These are phyloP conservation scores for Saraca asoca DNA, from an alignment of 331 rosid genomes.

Conservation along the genomic window DNA sequence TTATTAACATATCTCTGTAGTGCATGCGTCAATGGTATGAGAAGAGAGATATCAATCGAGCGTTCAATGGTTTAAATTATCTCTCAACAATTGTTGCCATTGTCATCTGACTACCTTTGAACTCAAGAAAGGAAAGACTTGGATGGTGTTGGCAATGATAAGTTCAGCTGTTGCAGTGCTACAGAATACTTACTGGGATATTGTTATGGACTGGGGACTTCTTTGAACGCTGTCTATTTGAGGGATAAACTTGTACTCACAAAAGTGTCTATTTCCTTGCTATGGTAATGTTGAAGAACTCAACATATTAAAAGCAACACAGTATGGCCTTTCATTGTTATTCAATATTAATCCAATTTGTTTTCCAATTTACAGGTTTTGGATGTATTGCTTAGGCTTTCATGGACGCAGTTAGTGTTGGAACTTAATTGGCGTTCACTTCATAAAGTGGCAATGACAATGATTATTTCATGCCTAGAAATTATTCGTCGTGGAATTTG, in stretches of 20 bases:
- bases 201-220: slow-evolving; percentile 64
- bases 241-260: slow-evolving; percentile 59
- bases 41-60: slow-evolving; percentile 41
- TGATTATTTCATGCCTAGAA: slow-evolving; percentile 52
- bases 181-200: slow-evolving; percentile 58
- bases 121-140: slow-evolving; percentile 43
- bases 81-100: slow-evolving; percentile 58
- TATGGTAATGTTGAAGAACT: slow-evolving; percentile 46
- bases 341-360: slow-evolving; percentile 7
- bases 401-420: slow-evolving; percentile 63
- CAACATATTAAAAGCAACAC: neutral
- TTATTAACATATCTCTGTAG: slow-evolving; percentile 37
- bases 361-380: slow-evolving; percentile 44
- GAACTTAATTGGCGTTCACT: slow-evolving; percentile 48
- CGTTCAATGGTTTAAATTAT: slow-evolving; percentile 53
- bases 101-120: slow-evolving; percentile 53
- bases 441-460: slow-evolving; percentile 49
- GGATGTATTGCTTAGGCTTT: slow-evolving; percentile 50
- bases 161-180: slow-evolving; percentile 54
- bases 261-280: slow-evolving; percentile 57
- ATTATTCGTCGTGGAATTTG: slow-evolving; percentile 73
- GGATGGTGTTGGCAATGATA: slow-evolving; percentile 58
- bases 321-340: neutral
- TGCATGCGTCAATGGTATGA: slow-evolving; percentile 59
- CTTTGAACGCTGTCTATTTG: slow-evolving; percentile 50